Evolutionary conservation across 306 rosid genomes (phyloP), one percentile per base, ranked within the genome.

Genomic region (Cicer judaicum): DNA sequence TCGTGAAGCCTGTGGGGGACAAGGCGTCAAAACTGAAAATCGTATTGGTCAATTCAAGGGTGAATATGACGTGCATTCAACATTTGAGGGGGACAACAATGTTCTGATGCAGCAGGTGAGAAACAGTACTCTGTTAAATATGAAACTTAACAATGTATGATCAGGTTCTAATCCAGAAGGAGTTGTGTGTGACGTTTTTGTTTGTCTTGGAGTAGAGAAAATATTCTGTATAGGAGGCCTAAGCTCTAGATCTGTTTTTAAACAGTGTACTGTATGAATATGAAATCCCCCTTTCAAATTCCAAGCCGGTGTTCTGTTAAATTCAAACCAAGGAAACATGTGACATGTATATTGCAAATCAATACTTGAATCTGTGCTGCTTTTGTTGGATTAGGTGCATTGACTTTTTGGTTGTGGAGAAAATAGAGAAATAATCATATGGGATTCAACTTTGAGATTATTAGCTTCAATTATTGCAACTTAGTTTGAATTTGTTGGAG

Each of bases 71-170:
- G 98, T 91, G 81, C 97, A 94, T 72, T 86, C 89, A n/a, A 94
- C 98, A 70, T 94, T 91, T 84, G 98, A 94, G 90, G 98, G 98
- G 63, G 98, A 94, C 83, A 94, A 94, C 86, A 92, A 94, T 87
- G 96, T 94, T 70, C 80, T 94, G 78, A 91, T 94, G 97, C 98
- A 94, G 82, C 98, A 89, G 97, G 98, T 94, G 87, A 1, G 38
- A 47, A 21, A 62, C n/a, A 62, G 42, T 70, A 44, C 21, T 70
- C 52, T 55, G 44, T 46, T 50, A 8, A 15, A 56, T 50, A 55
- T 56, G 77, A 76, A 68, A 64, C 44, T 13, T 36, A 13, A 21
- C 8, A 24, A 21, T 57, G 19, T 34, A 2, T 36, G 66, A 13
- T 14, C 42, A 60, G 43, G 18, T 13, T 60, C 38, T 19, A 7